These are phyloP conservation scores for Poterioochromonas sp. DNA, from an alignment of 352 stramenopile species.

Conservation along the genomic window DNA sequence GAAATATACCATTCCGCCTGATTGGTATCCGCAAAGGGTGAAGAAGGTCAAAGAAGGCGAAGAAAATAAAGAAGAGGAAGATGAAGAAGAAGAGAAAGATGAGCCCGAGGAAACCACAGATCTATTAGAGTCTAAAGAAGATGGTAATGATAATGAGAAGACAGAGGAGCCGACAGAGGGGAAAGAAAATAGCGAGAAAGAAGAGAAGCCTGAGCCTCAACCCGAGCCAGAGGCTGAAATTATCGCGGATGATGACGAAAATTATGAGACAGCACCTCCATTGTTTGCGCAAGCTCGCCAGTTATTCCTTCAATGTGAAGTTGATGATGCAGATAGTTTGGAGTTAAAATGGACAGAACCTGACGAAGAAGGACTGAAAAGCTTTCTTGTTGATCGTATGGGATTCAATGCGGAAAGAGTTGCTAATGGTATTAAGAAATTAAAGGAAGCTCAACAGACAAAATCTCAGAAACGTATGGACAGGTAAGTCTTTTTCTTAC, in stretches of 20 bases:
- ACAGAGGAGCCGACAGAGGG: not conserved
- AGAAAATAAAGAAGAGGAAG: slow-evolving; percentile 39
- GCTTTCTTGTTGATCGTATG: slow-evolving; percentile 91
- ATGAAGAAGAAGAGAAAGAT: slow-evolving; percentile 40
- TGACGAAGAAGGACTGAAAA: slow-evolving; percentile 69
- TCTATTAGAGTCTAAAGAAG: not conserved
- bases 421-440: slow-evolving; percentile 76
- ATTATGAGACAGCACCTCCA: slow-evolving; percentile 49
- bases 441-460: slow-evolving; percentile 86
- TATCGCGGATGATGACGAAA: slow-evolving; percentile 2
- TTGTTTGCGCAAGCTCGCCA: slow-evolving; percentile 80
- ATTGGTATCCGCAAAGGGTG: slow-evolving; percentile 45
- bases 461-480: slow-evolving; percentile 91
- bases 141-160: not conserved
- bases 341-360: slow-evolving; percentile 89
- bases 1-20: slow-evolving; percentile 53
- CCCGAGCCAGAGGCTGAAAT: not conserved
- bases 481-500: slow-evolving; percentile 80
- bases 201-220: not conserved
- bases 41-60: slow-evolving; percentile 39
- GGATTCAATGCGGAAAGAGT: slow-evolving; percentile 89
- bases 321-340: slow-evolving; percentile 50
- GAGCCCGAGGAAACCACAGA: not conserved
- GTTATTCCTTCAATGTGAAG: slow-evolving; percentile 77
- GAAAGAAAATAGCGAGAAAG: not conserved